Evolutionary conservation across 177 flowering plant species (phyloP).

Genomic region (Vitis hybrid): DNA sequence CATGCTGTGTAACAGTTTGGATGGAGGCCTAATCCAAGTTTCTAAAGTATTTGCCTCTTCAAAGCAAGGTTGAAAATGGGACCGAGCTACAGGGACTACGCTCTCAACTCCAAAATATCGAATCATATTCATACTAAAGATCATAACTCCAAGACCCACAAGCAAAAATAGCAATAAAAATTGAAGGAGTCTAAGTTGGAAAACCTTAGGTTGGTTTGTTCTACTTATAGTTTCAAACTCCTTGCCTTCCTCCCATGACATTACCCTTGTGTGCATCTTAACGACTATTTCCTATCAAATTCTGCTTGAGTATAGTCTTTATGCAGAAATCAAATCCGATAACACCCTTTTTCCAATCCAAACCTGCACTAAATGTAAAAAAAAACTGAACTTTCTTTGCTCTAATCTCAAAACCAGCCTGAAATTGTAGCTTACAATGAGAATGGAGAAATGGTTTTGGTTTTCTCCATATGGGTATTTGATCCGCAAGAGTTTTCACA

Average conservation of each 20-base stretch:
- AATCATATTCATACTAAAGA: constrained; percentile 43
- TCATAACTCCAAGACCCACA: constrained; percentile 50
- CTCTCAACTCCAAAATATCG: constrained; percentile 36
- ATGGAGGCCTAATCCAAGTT: constrained; percentile 61
- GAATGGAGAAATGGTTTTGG: constrained; percentile 3
- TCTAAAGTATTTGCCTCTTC: constrained; percentile 36
- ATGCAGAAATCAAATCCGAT: no score
- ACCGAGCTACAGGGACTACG: constrained; percentile 18
- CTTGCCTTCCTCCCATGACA: constrained; percentile 58
- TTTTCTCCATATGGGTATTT: background rate
- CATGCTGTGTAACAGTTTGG: constrained; percentile 61
- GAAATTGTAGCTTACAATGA: background rate
- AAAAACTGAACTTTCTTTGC: background rate
- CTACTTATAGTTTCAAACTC: constrained; percentile 22
- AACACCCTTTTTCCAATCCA: no score
- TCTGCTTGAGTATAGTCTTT: no score
- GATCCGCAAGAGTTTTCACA: background rate
- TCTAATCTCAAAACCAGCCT: background rate
- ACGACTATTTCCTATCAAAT: background rate
- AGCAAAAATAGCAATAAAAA: constrained; percentile 46
- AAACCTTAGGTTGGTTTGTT: constrained; percentile 33
- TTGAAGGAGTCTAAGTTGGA: constrained; percentile 46
- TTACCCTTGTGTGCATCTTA: constrained; percentile 31
- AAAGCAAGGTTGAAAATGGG: constrained; percentile 32
- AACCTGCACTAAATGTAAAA: background rate